Evolutionary conservation across 2,329 filamentous ascomycete genomes (phyloP).

Genomic region (Venturia pyrina): DNA sequence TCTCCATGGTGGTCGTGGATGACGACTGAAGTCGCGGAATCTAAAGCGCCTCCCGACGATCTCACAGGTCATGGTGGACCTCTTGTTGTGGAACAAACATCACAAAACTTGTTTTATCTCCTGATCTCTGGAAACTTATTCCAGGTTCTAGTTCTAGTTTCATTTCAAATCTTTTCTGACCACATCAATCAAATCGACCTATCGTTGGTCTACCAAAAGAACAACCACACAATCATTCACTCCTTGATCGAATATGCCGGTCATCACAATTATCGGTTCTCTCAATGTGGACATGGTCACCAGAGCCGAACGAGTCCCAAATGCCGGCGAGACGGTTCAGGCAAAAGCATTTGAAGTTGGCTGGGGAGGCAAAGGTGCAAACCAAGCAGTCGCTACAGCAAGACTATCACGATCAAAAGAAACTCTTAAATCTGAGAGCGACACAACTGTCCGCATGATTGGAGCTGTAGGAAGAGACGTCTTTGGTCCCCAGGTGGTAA

Average conservation of each 20-base stretch:
- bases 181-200: background rate
- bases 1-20: conserved; percentile 5
- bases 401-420: conserved; percentile 58
- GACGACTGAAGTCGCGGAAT: background rate
- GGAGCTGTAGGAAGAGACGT: conserved; percentile 39
- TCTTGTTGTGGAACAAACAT: background rate
- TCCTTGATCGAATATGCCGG: conserved; percentile 1
- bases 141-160: too few species aligned
- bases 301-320: conserved; percentile 72
- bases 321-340: conserved; percentile 79
- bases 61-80: background rate
- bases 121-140: background rate
- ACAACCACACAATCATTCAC: background rate
- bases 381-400: conserved; percentile 84
- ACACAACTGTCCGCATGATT: conserved; percentile 35
- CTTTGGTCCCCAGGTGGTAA: conserved; percentile 30
- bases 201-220: background rate
- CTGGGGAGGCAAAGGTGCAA: conserved; percentile 87
- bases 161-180: background rate
- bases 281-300: conserved; percentile 93
- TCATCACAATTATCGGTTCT: conserved; percentile 78
- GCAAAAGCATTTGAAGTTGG: conserved; percentile 68
- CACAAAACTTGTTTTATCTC: background rate
- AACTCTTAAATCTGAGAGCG: conserved; percentile 12
- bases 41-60: background rate